phyloP scores from a whole-genome alignment of 495 filamentous ascomycete genomes.

The Aspergillus ostianus region DNA sequence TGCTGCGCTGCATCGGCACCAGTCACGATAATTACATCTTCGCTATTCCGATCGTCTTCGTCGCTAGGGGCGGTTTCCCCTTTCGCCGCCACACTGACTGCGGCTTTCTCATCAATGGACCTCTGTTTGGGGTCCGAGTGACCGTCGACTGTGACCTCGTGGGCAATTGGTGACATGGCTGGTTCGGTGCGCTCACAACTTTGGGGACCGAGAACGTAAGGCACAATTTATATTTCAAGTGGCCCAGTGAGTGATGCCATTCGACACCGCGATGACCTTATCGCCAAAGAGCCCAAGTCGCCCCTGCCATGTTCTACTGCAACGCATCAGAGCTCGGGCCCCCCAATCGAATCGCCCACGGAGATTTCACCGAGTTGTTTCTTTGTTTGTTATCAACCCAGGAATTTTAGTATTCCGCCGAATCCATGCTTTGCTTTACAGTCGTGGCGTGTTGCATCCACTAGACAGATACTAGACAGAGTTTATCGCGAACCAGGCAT shows the following conservation, averaged over 20 bases:
- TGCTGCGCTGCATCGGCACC: constrained; percentile 30
- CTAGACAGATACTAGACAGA: too few species aligned
- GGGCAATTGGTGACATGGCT: background rate
- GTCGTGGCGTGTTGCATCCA: too few species aligned
- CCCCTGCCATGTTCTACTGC: background rate
- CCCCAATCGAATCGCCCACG: background rate
- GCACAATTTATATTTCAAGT: too few species aligned
- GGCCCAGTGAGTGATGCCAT: background rate
- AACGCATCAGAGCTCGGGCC: background rate
- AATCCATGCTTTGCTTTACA: too few species aligned
- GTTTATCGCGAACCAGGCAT: background rate
- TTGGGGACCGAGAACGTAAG: background rate
- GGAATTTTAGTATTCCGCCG: too few species aligned
- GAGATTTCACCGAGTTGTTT: background rate
- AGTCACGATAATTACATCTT: constrained; percentile 28
- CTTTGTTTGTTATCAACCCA: background rate
- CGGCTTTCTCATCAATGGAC: background rate
- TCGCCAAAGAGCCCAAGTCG: background rate
- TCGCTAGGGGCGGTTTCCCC: background rate
- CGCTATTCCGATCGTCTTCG: constrained; percentile 11
- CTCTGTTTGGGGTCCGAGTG: background rate
- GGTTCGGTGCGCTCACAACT: too few species aligned
- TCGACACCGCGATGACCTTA: background rate
- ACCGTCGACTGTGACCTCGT: background rate
- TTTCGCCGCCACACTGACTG: constrained; percentile 3